phyloP scores from a whole-genome alignment of 495 filamentous ascomycete species.

The Evansstolkia leycettana region DNA sequence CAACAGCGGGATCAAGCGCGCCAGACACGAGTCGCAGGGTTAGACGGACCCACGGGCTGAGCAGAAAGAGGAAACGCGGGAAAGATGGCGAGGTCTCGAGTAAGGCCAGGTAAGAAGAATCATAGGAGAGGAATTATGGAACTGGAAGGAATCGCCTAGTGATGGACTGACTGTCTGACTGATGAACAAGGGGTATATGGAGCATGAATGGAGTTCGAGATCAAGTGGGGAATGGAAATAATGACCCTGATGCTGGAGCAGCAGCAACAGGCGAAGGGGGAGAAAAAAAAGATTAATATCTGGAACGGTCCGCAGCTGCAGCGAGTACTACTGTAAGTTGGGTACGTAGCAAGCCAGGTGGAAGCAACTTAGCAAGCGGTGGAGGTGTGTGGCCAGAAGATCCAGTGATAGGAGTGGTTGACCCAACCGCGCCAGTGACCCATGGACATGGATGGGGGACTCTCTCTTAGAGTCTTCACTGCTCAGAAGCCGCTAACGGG shows the following conservation, averaged over 20 bases:
- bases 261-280: not conserved
- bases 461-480: conserved; percentile 4
- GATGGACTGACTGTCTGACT: no score
- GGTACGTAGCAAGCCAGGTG: no score
- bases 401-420: no score
- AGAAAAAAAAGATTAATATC: no score
- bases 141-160: not conserved
- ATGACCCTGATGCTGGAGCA: no score
- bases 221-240: no score
- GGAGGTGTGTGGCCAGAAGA: no score
- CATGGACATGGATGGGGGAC: conserved; percentile 29
- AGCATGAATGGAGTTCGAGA: not conserved
- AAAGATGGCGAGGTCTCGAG: conserved; percentile 14
- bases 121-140: not conserved
- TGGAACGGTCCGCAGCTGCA: conserved; percentile 8
- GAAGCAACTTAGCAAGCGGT: no score
- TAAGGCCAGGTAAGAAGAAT: conserved; percentile 2
- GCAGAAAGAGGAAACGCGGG: conserved; percentile 17
- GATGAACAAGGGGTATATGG: not conserved
- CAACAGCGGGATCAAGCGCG: conserved; percentile 9
- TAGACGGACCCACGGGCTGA: conserved; percentile 9
- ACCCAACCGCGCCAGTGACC: conserved; percentile 26
- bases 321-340: no score
- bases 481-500: conserved; percentile 14
- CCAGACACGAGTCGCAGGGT: conserved; percentile 15